Conservation (phyloP, 257 asterid species). For the Gentiana macrophylla region DNA sequence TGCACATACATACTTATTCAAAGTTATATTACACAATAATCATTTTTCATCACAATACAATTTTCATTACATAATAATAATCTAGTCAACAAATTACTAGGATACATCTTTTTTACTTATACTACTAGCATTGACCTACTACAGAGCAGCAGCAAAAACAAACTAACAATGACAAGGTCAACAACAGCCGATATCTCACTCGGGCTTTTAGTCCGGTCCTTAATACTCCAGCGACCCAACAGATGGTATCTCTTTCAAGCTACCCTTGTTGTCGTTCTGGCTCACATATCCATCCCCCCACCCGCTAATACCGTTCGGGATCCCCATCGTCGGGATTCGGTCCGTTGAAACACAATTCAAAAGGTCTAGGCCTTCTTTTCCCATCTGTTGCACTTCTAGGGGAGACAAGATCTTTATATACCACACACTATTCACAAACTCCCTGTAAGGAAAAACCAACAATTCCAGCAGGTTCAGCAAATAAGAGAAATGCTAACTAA, state of each 20-base stretch:
- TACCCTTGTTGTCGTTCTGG: conserved; percentile 42
- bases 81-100: too few species aligned
- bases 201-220: conserved; percentile 8
- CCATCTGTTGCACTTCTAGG: conserved; percentile 88
- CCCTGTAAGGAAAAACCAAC: conserved; percentile 34
- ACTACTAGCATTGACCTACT: conserved; percentile 2
- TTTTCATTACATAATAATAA: too few species aligned
- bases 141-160: conserved; percentile 9
- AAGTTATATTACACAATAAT: too few species aligned
- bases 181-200: conserved; percentile 14
- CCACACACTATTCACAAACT: conserved; percentile 75
- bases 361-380: conserved; percentile 66
- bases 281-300: conserved; percentile 41
- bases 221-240: conserved; percentile 63
- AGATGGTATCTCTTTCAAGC: conserved; percentile 53
- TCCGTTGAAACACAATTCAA: conserved; percentile 37
- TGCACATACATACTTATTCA: too few species aligned
- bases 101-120: too few species aligned
- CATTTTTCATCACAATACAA: too few species aligned
- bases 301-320: conserved; percentile 14
- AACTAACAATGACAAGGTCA: conserved; percentile 15
- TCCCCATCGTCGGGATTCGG: conserved; percentile 19
- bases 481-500: not conserved
- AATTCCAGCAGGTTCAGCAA: not conserved
- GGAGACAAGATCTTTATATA: conserved; percentile 91